Evolutionary conservation across 805 yeast genomes (phyloP).

Genomic region (Schwanniomyces pseudopolymorphus): DNA sequence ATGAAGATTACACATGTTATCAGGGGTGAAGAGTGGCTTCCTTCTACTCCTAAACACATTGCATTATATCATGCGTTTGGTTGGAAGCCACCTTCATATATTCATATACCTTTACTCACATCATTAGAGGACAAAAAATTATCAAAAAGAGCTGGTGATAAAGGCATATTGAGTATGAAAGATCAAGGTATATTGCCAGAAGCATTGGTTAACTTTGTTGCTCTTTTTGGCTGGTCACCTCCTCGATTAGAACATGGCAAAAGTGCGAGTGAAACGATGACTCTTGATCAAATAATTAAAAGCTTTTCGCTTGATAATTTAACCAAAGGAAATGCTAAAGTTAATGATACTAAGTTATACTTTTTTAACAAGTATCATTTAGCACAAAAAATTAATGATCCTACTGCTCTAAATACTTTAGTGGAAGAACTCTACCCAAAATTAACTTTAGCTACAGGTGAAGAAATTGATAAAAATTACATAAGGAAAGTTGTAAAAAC

Average conservation of each 20-base stretch:
- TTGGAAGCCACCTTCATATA: slow-evolving; percentile 77
- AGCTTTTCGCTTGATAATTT: slow-evolving; percentile 66
- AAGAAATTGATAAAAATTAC: slow-evolving; percentile 10
- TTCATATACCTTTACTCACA: slow-evolving; percentile 90
- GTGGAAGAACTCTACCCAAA: slow-evolving; percentile 28
- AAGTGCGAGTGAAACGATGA: slow-evolving; percentile 51
- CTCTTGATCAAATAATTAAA: slow-evolving; percentile 49
- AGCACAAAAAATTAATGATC: slow-evolving; percentile 38
- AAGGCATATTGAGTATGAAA: slow-evolving; percentile 60
- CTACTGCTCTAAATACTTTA: slow-evolving; percentile 32
- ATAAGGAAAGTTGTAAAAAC: slow-evolving; percentile 39
- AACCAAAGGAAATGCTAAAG: slow-evolving; percentile 93
- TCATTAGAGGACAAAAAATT: slow-evolving; percentile 71
- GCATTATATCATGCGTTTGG: slow-evolving; percentile 84
- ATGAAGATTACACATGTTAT: slow-evolving; percentile 94
- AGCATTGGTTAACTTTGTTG: slow-evolving; percentile 83
- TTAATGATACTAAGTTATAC: slow-evolving; percentile 70
- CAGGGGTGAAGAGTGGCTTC: slow-evolving; percentile 97
- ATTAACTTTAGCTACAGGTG: slow-evolving; percentile 12
- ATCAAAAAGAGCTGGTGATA: slow-evolving; percentile 83
- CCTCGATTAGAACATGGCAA: slow-evolving; percentile 51
- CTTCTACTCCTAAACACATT: slow-evolving; percentile 92
- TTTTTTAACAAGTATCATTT: slow-evolving; percentile 78
- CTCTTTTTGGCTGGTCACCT: slow-evolving; percentile 95
- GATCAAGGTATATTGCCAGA: slow-evolving; percentile 75